These are phyloP conservation scores for Pseudophaeomoniella oleicola DNA, from an alignment of 2,329 filamentous ascomycete species.

Conservation along the genomic window DNA sequence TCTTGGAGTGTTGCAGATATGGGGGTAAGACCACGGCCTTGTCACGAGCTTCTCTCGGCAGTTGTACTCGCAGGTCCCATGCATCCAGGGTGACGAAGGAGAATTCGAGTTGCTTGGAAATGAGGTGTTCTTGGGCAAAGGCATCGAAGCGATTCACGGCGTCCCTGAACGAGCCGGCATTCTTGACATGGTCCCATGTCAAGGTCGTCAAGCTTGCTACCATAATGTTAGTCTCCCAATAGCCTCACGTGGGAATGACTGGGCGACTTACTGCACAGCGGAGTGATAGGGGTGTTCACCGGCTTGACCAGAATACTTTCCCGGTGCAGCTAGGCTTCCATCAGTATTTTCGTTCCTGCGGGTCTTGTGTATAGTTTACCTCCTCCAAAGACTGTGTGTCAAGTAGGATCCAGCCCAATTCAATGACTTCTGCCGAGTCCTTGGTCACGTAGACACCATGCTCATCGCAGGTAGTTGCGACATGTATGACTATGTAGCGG, in stretches of 20 bases:
- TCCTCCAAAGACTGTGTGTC: constrained; percentile 86
- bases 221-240: constrained; percentile 9
- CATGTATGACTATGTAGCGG: constrained; percentile 95
- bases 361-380: constrained; percentile 39
- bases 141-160: constrained; percentile 89
- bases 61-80: constrained; percentile 95
- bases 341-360: constrained; percentile 1
- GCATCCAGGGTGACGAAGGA: constrained; percentile 97
- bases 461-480: constrained; percentile 96
- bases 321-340: constrained; percentile 58
- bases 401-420: constrained; percentile 93
- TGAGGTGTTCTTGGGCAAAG: constrained; percentile 83
- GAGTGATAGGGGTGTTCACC: constrained; percentile 96
- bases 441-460: constrained; percentile 99
- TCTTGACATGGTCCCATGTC: constrained; percentile 97
- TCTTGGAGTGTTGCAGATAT: constrained; percentile 94
- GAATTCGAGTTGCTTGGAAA: constrained; percentile 85
- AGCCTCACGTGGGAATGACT: constrained; percentile 4
- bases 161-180: constrained; percentile 92
- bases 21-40: constrained; percentile 93
- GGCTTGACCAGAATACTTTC: constrained; percentile 96
- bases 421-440: constrained; percentile 97
- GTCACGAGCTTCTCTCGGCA: constrained; percentile 92
- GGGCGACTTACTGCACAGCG: constrained; percentile 79
- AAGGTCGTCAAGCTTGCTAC: constrained; percentile 90